Conservation (phyloP, 768 basidiomycete species). For the Tulasnella sp. region DNA sequence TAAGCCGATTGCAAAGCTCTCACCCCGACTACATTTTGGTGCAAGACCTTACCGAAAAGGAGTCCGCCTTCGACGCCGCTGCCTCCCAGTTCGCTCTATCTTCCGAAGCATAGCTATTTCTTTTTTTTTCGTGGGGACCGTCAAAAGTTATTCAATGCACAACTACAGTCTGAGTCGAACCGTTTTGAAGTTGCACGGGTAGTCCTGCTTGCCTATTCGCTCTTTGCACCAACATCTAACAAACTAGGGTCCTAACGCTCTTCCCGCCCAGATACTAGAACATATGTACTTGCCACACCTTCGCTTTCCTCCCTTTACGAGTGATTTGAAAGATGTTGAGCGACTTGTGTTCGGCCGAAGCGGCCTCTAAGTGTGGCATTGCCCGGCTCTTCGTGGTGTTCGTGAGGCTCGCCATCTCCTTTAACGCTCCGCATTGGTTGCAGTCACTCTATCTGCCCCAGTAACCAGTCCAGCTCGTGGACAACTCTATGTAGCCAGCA, state of each 20-base stretch:
- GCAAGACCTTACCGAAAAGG: conserved; percentile 57
- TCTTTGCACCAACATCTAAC: not conserved
- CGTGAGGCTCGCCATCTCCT: no score
- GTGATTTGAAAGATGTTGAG: not conserved
- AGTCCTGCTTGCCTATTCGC: not conserved
- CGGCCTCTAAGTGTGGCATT: not conserved
- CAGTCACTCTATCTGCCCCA: no score
- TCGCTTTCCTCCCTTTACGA: not conserved
- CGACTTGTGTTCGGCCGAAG: not conserved
- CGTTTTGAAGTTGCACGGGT: not conserved
- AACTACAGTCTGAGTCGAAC: not conserved
- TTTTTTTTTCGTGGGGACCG: not conserved
- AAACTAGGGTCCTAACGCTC: not conserved
- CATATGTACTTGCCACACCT: not conserved
- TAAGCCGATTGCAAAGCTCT: conserved; percentile 47
- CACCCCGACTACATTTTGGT: conserved; percentile 70
- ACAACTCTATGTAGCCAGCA: no score
- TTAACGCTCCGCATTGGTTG: no score
- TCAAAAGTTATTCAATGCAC: not conserved
- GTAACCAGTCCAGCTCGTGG: no score
- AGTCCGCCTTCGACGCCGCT: conserved; percentile 58
- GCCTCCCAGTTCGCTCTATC: conserved; percentile 62
- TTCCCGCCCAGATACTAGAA: not conserved
- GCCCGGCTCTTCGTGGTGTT: no score
- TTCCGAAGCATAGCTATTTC: conserved; percentile 31